Evolutionary conservation across 164 flowering plant genomes (phyloP).

Genomic region (Piper betle): DNA sequence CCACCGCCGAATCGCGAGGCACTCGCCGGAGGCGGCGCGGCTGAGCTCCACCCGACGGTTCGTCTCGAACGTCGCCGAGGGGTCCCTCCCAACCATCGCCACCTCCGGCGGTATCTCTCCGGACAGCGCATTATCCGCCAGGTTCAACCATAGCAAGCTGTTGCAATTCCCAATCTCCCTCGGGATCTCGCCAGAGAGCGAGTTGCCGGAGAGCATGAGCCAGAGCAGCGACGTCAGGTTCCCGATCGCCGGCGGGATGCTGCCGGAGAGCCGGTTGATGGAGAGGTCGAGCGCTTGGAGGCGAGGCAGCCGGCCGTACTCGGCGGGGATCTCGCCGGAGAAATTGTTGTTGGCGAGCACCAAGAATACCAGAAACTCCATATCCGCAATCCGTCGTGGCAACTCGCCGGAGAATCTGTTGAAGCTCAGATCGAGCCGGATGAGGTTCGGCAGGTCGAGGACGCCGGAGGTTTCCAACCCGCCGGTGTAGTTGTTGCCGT

Average conservation of each 20-base stretch:
- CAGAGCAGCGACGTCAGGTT: slow-evolving; percentile 61
- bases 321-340: slow-evolving; percentile 49
- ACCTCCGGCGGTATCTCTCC: slow-evolving; percentile 58
- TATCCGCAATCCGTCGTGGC: slow-evolving; percentile 43
- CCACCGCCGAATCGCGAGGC: slow-evolving; percentile 74
- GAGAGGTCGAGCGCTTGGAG: slow-evolving; percentile 86
- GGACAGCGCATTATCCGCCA: slow-evolving; percentile 53
- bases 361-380: slow-evolving; percentile 39
- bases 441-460: slow-evolving; percentile 35
- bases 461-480: slow-evolving; percentile 58
- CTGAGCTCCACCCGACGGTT: slow-evolving; percentile 19
- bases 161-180: slow-evolving; percentile 67
- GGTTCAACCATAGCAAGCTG: slow-evolving; percentile 80
- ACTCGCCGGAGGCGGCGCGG: slow-evolving; percentile 63
- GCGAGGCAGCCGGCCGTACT: slow-evolving; percentile 38
- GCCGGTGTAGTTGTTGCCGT: slow-evolving; percentile 51
- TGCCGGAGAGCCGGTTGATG: slow-evolving; percentile 43
- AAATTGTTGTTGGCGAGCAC: slow-evolving; percentile 53
- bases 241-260: slow-evolving; percentile 61
- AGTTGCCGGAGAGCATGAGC: slow-evolving; percentile 81
- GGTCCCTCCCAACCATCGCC: slow-evolving; percentile 40
- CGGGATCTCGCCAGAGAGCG: slow-evolving; percentile 57
- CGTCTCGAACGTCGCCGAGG: slow-evolving; percentile 32
- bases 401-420: slow-evolving; percentile 58
- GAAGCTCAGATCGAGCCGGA: slow-evolving; percentile 60